phyloP scores from a whole-genome alignment of 2,329 filamentous ascomycete species.

The Thermothelomyces thermophilus region DNA sequence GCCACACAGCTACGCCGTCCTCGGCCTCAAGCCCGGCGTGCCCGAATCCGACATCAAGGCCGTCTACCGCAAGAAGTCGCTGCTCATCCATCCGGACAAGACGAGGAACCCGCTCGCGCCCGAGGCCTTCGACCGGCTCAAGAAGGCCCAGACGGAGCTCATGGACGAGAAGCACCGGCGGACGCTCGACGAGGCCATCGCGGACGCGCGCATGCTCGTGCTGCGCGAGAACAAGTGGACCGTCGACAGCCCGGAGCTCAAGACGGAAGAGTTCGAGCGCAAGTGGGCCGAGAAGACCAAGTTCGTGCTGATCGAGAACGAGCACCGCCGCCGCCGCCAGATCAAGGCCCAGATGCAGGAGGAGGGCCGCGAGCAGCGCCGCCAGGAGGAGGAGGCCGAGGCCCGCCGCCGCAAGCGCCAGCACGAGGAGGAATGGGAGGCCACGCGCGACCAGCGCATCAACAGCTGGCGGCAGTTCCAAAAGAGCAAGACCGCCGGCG shows the following conservation, averaged over 20 bases:
- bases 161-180: conserved; percentile 90
- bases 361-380: conserved; percentile 81
- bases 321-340: conserved; percentile 75
- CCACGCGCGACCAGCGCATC: conserved; percentile 83
- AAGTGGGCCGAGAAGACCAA: conserved; percentile 89
- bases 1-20: conserved; percentile 68
- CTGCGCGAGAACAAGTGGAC: conserved; percentile 94
- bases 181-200: conserved; percentile 86
- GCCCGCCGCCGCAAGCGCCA: conserved; percentile 79
- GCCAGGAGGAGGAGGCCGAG: conserved; percentile 78
- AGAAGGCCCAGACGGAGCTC: conserved; percentile 85
- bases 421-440: conserved; percentile 92
- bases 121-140: conserved; percentile 92
- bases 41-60: conserved; percentile 94
- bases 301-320: conserved; percentile 86
- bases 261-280: conserved; percentile 72
- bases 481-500: conserved; percentile 55
- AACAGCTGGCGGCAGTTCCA: conserved; percentile 91
- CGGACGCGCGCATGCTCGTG: conserved; percentile 88
- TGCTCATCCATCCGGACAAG: conserved; percentile 98
- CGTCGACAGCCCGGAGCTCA: conserved; percentile 77
- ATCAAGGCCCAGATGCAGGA: conserved; percentile 94
- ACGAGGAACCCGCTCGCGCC: conserved; percentile 84
- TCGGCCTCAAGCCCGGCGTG: conserved; percentile 92
- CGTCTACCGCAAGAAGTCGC: conserved; percentile 93